A percentile compares a stretch with the other conserved stretches of the same genome.
Evolutionary conservation across 345 rosid genomes (phyloP).

Genomic region (Abelmoschus esculentus): DNA sequence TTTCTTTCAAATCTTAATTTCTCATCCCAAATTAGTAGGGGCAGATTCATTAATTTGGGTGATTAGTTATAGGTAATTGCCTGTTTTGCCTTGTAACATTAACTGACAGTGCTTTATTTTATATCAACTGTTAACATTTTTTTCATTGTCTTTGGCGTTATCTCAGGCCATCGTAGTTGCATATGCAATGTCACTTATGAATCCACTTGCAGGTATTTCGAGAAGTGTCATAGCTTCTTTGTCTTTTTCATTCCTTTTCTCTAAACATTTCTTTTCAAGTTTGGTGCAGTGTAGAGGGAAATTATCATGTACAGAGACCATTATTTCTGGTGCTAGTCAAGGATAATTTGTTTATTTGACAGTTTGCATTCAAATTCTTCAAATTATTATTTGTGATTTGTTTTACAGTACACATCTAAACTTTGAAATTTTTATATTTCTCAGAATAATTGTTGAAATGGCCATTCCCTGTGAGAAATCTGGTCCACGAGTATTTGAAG

Average conservation of each 20-base stretch:
- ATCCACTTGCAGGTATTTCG: conserved; percentile 76
- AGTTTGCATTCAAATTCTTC: conserved; percentile 7
- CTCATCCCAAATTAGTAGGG: background rate
- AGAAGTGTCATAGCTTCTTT: conserved; percentile 3
- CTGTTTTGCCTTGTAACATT: too few species aligned
- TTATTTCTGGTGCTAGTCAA: background rate
- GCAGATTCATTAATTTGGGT: background rate
- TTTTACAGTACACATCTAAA: conserved; percentile 6
- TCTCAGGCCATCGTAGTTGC: conserved; percentile 78
- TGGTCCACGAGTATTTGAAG: conserved; percentile 71
- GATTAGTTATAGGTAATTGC: background rate
- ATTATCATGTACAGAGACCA: background rate
- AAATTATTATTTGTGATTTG: conserved; percentile 1
- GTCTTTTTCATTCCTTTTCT: background rate
- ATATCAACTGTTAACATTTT: background rate
- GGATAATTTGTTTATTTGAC: background rate
- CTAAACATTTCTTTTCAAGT: background rate
- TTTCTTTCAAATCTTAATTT: background rate
- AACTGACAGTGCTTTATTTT: too few species aligned
- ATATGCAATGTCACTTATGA: conserved; percentile 72
- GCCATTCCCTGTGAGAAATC: conserved; percentile 81
- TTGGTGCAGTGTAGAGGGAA: conserved; percentile 2
- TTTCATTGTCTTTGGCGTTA: conserved; percentile 4
- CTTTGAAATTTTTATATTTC: conserved; percentile 16
- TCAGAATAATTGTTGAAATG: conserved; percentile 65